A percentile compares a stretch with the other conserved stretches of the same genome.
Evolutionary conservation across 306 rosid genomes (phyloP).

Genomic region (Quercus aquifolioides): DNA sequence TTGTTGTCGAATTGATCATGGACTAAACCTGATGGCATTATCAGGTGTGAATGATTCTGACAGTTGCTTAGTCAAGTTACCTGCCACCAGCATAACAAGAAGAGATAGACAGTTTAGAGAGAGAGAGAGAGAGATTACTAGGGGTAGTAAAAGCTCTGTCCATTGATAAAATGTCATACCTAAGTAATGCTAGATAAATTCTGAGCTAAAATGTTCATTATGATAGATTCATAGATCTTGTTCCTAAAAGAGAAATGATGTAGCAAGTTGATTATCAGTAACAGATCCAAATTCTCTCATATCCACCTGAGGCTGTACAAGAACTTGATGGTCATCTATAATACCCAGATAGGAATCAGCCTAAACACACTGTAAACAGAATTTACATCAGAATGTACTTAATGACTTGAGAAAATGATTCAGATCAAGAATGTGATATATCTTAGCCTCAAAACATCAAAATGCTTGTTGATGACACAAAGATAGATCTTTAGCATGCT

Average conservation of each 20-base stretch:
- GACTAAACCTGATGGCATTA: constrained; percentile 77
- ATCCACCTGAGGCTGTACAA: constrained; percentile 56
- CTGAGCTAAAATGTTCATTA: constrained; percentile 53
- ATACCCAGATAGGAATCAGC: constrained; percentile 79
- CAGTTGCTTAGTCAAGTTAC: constrained; percentile 52
- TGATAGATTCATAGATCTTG: constrained; percentile 50
- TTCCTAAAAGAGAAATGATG: constrained; percentile 46
- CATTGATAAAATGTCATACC: constrained; percentile 41
- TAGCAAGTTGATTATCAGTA: constrained; percentile 65
- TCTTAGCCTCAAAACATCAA: constrained; percentile 70
- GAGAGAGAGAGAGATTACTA: background rate
- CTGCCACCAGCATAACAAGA: constrained; percentile 58
- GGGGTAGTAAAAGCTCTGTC: background rate
- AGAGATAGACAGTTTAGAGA: constrained; percentile 27
- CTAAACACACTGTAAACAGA: constrained; percentile 27
- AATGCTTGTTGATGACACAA: constrained; percentile 75
- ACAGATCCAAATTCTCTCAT: constrained; percentile 56
- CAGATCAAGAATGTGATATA: constrained; percentile 70
- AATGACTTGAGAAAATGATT: constrained; percentile 59
- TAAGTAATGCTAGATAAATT: constrained; percentile 50
- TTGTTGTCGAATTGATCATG: constrained; percentile 55
- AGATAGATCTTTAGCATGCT: constrained; percentile 63
- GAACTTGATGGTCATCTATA: constrained; percentile 72
- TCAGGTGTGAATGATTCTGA: constrained; percentile 73
- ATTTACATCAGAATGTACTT: constrained; percentile 64